These are phyloP conservation scores for Lecanicillium sp. DNA, from an alignment of 2,329 filamentous ascomycete genomes.

Conservation along the genomic window DNA sequence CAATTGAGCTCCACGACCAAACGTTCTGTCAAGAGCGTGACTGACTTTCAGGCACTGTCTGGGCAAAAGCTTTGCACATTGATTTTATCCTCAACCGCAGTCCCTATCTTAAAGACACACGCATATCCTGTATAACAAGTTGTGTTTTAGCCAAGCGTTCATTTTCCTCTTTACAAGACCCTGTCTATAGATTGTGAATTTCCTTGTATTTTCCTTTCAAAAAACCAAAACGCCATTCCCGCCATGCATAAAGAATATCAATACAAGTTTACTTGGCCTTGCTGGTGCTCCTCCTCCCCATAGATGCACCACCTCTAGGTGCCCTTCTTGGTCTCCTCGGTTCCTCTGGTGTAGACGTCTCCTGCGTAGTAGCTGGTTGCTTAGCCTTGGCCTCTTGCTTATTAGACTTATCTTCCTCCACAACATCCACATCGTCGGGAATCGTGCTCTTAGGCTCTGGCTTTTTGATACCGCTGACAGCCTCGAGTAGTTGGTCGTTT, in stretches of 20 bases:
- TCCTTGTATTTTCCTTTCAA: neutral
- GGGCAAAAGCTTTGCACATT: too few relatives aligned
- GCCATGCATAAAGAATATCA: neutral
- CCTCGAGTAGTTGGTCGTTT: slow-evolving; percentile 34
- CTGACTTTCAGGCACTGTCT: too few relatives aligned
- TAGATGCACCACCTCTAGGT: slow-evolving; percentile 10
- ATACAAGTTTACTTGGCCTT: slow-evolving; percentile 1
- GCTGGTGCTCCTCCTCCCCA: slow-evolving; percentile 7
- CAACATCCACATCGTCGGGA: neutral
- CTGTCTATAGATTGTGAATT: neutral
- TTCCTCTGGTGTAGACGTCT: slow-evolving; percentile 14
- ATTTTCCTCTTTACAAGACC: too few relatives aligned
- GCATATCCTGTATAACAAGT: too few relatives aligned
- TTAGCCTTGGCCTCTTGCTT: slow-evolving; percentile 18
- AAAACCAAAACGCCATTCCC: neutral
- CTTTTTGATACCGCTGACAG: slow-evolving; percentile 35
- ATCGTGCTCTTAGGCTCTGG: slow-evolving; percentile 16
- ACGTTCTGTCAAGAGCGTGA: too few relatives aligned
- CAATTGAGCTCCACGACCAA: too few relatives aligned
- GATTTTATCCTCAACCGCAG: too few relatives aligned
- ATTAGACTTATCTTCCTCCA: slow-evolving; percentile 6
- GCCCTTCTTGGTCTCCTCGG: slow-evolving; percentile 17
- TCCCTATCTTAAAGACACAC: too few relatives aligned
- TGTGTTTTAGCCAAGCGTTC: too few relatives aligned
- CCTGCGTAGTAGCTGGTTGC: slow-evolving; percentile 9